These are phyloP conservation scores for Oxalis stricta DNA, from an alignment of 441 rosid genomes.

Conservation along the genomic window DNA sequence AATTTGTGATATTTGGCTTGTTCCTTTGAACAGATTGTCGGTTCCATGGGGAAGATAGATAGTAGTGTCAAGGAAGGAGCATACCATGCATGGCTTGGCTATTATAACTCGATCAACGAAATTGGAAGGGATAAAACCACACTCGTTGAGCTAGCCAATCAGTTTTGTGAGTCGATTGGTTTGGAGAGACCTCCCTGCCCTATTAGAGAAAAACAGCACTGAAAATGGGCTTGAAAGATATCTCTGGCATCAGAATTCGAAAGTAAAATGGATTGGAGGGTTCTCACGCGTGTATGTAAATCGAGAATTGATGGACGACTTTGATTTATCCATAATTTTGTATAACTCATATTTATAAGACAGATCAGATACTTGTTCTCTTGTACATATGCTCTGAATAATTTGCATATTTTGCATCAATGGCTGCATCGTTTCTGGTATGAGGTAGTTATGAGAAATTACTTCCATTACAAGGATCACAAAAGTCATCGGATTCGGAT, in stretches of 20 bases:
- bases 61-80: slow-evolving; percentile 79
- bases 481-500: no score
- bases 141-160: slow-evolving; percentile 65
- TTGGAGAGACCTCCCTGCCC: slow-evolving; percentile 59
- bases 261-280: slow-evolving; percentile 13
- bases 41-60: slow-evolving; percentile 59
- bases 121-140: slow-evolving; percentile 76
- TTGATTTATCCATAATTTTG: no score
- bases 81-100: slow-evolving; percentile 92
- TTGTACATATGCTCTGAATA: no score
- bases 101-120: slow-evolving; percentile 71
- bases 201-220: slow-evolving; percentile 62
- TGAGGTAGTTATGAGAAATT: no score
- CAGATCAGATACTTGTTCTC: no score
- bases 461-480: no score
- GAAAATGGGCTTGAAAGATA: slow-evolving; percentile 87
- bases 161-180: slow-evolving; percentile 64
- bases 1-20: not conserved
- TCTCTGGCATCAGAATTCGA: slow-evolving; percentile 66
- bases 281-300: not conserved
- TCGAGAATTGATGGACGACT: no score
- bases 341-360: no score
- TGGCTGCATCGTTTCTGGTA: no score
- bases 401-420: no score
- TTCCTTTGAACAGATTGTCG: slow-evolving; percentile 37